Evolutionary conservation across 345 rosid genomes (phyloP).

Genomic region (Melastoma malabathricum): DNA sequence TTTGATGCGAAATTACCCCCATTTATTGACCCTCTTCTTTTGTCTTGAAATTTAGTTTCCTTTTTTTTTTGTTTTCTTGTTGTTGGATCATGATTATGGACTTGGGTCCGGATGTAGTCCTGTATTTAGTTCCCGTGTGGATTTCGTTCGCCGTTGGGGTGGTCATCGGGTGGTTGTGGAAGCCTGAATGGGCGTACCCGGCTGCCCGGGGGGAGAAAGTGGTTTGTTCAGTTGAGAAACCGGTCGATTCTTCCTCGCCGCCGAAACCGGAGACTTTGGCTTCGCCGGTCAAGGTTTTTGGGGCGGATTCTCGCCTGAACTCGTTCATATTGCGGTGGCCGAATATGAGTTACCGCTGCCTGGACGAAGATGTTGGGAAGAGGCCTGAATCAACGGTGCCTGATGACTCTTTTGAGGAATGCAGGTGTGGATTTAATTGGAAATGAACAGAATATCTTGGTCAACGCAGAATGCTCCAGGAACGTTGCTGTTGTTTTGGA

Average conservation of each 20-base stretch:
- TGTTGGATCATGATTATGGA: conserved; percentile 9
- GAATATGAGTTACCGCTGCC: conserved; percentile 15
- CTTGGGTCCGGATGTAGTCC: conserved; percentile 9
- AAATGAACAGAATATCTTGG: too few species aligned
- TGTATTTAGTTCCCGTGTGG: conserved; percentile 25
- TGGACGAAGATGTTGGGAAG: conserved; percentile 8
- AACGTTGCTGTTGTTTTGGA: too few species aligned
- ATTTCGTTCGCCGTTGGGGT: conserved; percentile 49
- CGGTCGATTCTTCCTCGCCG: conserved; percentile 24
- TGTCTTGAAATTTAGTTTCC: not conserved
- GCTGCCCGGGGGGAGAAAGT: conserved; percentile 7
- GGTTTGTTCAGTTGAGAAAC: conserved; percentile 17
- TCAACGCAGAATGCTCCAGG: too few species aligned
- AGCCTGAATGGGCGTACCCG: conserved; percentile 34
- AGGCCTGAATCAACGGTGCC: conserved; percentile 14
- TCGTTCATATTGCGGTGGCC: conserved; percentile 16
- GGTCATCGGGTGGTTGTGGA: conserved; percentile 57
- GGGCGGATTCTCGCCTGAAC: conserved; percentile 28
- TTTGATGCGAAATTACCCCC: too few species aligned
- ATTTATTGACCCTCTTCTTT: not conserved
- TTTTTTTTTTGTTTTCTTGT: not conserved
- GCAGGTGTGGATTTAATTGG: conserved; percentile 14
- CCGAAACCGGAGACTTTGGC: conserved; percentile 13
- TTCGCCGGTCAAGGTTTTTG: conserved; percentile 27
- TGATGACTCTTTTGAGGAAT: conserved; percentile 11